Evolutionary conservation across 1,284 basidiomycete genomes (phyloP).

Genomic region (Cutaneotrichosporon sp.): DNA sequence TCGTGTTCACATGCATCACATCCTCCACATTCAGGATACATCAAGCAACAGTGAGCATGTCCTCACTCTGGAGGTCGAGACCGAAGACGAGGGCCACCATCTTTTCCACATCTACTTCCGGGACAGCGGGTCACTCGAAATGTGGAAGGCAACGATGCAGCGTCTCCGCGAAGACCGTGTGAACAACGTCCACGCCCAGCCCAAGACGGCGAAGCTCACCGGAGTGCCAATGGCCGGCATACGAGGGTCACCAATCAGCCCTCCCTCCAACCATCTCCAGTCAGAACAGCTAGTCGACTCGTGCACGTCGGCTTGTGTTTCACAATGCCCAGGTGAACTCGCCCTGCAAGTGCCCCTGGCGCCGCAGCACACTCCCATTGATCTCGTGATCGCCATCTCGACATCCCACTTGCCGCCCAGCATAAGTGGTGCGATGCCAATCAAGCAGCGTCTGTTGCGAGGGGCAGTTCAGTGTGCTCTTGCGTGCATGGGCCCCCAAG

Average conservation of each 20-base stretch:
- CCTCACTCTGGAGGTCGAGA: slow-evolving; percentile 87
- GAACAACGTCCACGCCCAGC: not conserved
- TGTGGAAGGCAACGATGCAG: slow-evolving; percentile 77
- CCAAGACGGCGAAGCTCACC: slow-evolving; percentile 1
- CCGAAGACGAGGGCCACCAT: slow-evolving; percentile 71
- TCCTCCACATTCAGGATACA: slow-evolving; percentile 75
- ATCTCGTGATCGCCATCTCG: slow-evolving; percentile 86
- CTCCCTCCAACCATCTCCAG: not conserved
- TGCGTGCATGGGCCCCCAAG: slow-evolving; percentile 65
- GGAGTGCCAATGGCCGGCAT: not conserved
- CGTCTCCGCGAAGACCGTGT: slow-evolving; percentile 55
- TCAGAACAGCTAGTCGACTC: slow-evolving; percentile 1
- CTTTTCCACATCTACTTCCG: slow-evolving; percentile 92
- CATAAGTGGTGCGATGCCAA: slow-evolving; percentile 56
- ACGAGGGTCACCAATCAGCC: not conserved
- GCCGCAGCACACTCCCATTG: slow-evolving; percentile 77
- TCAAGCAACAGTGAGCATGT: slow-evolving; percentile 73
- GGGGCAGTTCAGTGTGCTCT: slow-evolving; percentile 77
- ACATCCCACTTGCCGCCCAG: slow-evolving; percentile 71
- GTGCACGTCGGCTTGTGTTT: not conserved
- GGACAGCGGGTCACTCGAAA: slow-evolving; percentile 77
- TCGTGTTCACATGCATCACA: slow-evolving; percentile 88
- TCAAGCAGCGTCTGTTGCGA: slow-evolving; percentile 80
- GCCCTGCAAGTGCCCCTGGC: slow-evolving; percentile 50
- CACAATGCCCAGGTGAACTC: slow-evolving; percentile 25